Base-by-base conservation (phyloP, 306 rosid species). In the Canavalia gladiata region DNA sequence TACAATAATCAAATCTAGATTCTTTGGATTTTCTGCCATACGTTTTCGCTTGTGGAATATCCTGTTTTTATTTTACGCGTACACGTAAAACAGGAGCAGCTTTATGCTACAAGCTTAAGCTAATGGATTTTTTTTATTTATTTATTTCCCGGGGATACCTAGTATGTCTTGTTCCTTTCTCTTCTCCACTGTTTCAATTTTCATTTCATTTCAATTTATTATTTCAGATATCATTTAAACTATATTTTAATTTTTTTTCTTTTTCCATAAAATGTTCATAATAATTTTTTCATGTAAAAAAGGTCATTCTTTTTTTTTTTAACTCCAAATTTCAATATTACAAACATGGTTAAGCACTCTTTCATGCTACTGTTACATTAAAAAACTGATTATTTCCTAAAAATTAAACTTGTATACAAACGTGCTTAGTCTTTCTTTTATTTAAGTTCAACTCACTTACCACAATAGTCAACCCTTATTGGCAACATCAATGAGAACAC, bases 41-140 rank as follows among this genome's bases (percentile, higher is more conserved):
- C 2, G 33, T 39, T 62, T 34, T 71, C 76, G 72, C 72, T 81
- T 63, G n/a, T 62, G 9, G 56, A 51, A 45, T 57, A 69, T 75
- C 42, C 28, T 28, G 43, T 12, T 52, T 75, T 68, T 37, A 45
- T 71, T 52, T 75, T 43, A 69, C 7, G 58, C 87, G 79, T 80
- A 54, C 75, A 80, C 78, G 82, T 39, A 76, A 80, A 55, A 67
- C 73, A 30, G 42, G 42, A 66, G 34, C 43, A 1, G 11, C 28
- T 0, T 8, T 50, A 43, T 8, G 56, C 66, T 80, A 72, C 47
- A 80, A 59, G 47, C 72, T 62, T 51, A 72, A 50, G 67, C 57
- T 8, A 80, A 47, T 69, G 50, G 7, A 49, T 9, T 51, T 50
- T 49, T 31, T 54, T 18, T 18, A 18, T 18, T 18, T 18, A 18